Evolutionary conservation across 208 protist species (phyloP), one percentile per base, ranked within the genome.

Genomic region (Leishmania guyanensis): DNA sequence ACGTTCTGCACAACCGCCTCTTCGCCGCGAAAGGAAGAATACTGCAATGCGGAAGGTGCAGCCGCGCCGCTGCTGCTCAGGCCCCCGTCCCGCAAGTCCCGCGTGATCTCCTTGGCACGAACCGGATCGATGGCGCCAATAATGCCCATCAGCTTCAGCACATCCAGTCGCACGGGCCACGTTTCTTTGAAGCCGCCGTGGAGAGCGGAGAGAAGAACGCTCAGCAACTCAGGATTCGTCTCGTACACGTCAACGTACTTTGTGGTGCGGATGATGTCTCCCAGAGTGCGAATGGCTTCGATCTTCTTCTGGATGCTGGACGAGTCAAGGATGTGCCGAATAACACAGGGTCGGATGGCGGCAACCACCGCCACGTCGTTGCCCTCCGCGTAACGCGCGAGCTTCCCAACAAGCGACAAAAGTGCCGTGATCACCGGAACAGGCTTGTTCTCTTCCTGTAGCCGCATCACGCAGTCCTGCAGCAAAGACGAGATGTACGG

Each of bases 101-200:
- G 90, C 43, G 88, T 88, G 58, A 97, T 95, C 77, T 94, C 90
- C 81, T 96, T 98, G 69, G 95, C 91, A 29, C 84, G 86, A 56
- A 94, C 86, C 36, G 95, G 95, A 78, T 96, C 90, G 9, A 98
- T 88, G 2, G 95, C 95, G 12, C 95, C 95, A 78, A 98, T 94
- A 75, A 96, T 93, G 73, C 95, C 95, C 90, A 98, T 95, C 82
- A 98, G 85, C 83, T 95, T 91, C 53, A 98, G 85, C 62, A 97
- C 93, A 82, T 98, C 95, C 71, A 90, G 82, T 56, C 94, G 91
- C n/a, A 98, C 89, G 54, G 91, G 91, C 91, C 92, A 96, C 62
- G 90, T 90, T 80, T 98, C 94, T 82, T 98, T 97, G 76, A 96
- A 96, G 56, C 93, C 90, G 64, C 93, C 94, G 77, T 96, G 93